Evolutionary conservation across 139 green algal genomes (phyloP), one percentile per base, ranked within the genome.

Genomic region (Chloropicon primus): DNA sequence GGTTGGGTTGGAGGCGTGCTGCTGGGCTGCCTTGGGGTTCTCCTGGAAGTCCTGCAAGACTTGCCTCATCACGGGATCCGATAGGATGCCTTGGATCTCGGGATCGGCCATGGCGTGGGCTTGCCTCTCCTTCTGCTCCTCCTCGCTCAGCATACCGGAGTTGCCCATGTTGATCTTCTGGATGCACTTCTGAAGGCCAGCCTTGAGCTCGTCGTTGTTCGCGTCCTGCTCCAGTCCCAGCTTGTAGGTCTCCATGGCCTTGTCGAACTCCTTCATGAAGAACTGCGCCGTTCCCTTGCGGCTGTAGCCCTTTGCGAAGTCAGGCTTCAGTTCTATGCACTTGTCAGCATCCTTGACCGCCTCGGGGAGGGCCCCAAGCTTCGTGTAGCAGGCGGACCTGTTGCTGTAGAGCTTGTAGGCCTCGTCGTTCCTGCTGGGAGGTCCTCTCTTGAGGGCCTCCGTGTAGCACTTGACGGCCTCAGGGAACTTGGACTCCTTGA

Each of bases 381-480:
- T 99, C 74, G 94, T 98, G 91, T 97, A 99, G 85, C 90, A 98
- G n/a, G 96, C 96, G 0, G 95, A 90, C 26, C 94, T 85, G 89
- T 99, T 99, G 85, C 81, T 91, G 93, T 91, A 97, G 25, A 98
- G 82, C 89, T 97, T 98, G 91, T 97, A 88, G 1, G 94, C 93
- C n/a, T 97, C 91, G 0, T 88, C 87, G 87, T 98, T 97, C 22
- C 53, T 78, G 24, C 28, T 22, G 90, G 84, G 0, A 92, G 92
- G 1, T 91, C 92, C 21, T 17, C 96, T 83, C 84, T 90, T 92
- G n/a, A 99, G 86, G 0, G 96, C 92, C 85, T 99, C 96, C 21
- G 83, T 91, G 94, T 99, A 99, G 81, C 93, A 85, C 72, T 88
- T 81, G 5, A 98, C 90, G 2, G 95, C 95, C 77, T 97, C 91